Conservation (phyloP, 441 rosid genomes). For the Melastoma candidum region DNA sequence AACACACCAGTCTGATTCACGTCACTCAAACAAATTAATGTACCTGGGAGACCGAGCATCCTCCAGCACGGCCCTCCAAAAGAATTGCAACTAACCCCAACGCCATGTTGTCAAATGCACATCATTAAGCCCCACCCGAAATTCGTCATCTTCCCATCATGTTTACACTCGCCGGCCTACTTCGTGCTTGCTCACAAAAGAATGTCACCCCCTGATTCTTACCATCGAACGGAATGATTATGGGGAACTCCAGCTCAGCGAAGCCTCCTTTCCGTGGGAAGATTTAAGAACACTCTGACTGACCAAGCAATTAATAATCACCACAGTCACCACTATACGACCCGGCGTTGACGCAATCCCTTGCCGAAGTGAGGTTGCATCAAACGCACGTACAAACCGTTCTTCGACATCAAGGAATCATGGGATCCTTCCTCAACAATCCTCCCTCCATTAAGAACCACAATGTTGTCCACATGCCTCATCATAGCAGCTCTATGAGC, state of each 20-base stretch:
- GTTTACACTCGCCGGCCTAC: too few relatives aligned
- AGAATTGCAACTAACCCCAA: conserved; percentile 45
- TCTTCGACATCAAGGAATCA: conserved; percentile 70
- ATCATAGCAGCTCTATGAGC: conserved; percentile 94
- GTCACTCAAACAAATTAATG: conserved; percentile 31
- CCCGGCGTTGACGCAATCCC: conserved; percentile 86
- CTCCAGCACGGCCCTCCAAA: conserved; percentile 36
- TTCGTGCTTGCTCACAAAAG: too few relatives aligned
- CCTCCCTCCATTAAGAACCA: conserved; percentile 88
- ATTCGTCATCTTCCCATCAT: too few relatives aligned
- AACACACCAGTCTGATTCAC: too few relatives aligned
- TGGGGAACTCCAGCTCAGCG: too few relatives aligned
- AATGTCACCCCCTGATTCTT: too few relatives aligned
- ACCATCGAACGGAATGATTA: too few relatives aligned
- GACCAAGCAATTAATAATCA: conserved; percentile 17
- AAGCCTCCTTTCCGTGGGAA: too few relatives aligned
- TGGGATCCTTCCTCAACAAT: conserved; percentile 94
- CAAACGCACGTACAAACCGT: conserved; percentile 82
- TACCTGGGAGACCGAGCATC: conserved; percentile 42
- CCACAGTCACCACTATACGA: conserved; percentile 26
- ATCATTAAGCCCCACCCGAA: background rate
- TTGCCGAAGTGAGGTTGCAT: conserved; percentile 96
- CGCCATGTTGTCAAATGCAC: conserved; percentile 8
- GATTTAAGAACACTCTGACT: too few relatives aligned
- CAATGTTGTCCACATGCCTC: conserved; percentile 95